Conservation (phyloP, 129 eudicot genomes). For the Mikania micrantha region DNA sequence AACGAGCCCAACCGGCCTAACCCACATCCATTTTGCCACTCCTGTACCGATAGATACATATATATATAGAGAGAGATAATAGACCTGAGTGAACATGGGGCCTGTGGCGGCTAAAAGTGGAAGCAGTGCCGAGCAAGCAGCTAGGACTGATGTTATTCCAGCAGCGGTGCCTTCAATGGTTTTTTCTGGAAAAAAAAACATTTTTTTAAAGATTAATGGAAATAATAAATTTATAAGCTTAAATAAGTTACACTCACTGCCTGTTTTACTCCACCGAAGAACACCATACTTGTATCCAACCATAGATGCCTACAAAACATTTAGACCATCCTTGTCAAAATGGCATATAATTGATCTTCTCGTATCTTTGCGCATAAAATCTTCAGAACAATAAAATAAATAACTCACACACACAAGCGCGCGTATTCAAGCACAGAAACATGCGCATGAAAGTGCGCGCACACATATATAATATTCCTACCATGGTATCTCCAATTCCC, state of each 20-base stretch:
- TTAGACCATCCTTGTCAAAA: not conserved
- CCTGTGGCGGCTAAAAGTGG: slow-evolving; percentile 87
- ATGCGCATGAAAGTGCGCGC: no score
- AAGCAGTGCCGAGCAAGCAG: slow-evolving; percentile 77
- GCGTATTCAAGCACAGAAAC: no score
- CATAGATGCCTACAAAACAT: slow-evolving; percentile 76
- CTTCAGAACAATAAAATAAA: not conserved
- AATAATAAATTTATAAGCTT: not conserved
- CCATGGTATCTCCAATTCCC: slow-evolving; percentile 99
- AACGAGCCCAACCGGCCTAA: not conserved
- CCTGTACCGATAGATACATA: slow-evolving; percentile 8
- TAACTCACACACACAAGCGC: no score
- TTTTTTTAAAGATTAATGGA: not conserved
- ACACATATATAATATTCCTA: slow-evolving; percentile 26
- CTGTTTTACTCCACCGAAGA: slow-evolving; percentile 90
- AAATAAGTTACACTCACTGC: slow-evolving; percentile 51
- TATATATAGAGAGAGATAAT: slow-evolving; percentile 18
- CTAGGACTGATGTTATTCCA: slow-evolving; percentile 89
- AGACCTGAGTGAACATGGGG: slow-evolving; percentile 74
- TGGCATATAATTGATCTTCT: not conserved
- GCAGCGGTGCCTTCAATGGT: slow-evolving; percentile 99
- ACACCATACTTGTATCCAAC: slow-evolving; percentile 98
- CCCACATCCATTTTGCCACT: not conserved
- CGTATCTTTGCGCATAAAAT: not conserved
- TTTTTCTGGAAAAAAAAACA: slow-evolving; percentile 43